Conservation (phyloP, 345 rosid species). For the Melastoma malabathricum region DNA sequence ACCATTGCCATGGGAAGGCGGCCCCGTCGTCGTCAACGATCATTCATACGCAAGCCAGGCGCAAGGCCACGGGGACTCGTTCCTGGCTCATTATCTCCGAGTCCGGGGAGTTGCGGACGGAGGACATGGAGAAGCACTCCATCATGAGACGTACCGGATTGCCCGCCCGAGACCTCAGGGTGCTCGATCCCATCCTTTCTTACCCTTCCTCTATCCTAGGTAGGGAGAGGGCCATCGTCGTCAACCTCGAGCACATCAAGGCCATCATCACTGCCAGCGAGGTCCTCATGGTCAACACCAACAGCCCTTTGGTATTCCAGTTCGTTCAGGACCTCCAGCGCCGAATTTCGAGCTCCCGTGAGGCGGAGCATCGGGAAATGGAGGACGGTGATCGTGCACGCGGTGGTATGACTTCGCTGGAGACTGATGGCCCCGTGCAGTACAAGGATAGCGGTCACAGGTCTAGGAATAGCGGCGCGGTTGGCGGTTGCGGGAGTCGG, state of each 20-base stretch:
- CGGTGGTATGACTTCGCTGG: no score
- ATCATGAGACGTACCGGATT: constrained; percentile 46
- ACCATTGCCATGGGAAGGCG: no score
- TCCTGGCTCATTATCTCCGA: constrained; percentile 30
- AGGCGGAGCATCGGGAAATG: no score
- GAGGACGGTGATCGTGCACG: no score
- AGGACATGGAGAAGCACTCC: constrained; percentile 30
- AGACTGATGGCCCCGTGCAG: no score
- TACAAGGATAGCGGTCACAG: no score
- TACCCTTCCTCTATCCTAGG: constrained; percentile 44
- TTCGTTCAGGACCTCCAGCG: constrained; percentile 27
- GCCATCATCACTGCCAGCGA: constrained; percentile 40
- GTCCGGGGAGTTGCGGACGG: constrained; percentile 16
- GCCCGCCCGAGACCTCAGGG: constrained; percentile 37
- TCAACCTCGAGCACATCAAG: constrained; percentile 40
- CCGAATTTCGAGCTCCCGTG: constrained; percentile 12
- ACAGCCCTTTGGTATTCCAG: constrained; percentile 24
- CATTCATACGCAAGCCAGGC: constrained; percentile 4
- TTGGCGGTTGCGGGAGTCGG: constrained; percentile 5
- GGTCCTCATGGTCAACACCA: constrained; percentile 26
- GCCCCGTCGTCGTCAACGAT: no score
- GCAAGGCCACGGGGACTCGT: constrained; percentile 19
- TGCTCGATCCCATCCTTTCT: constrained; percentile 37
- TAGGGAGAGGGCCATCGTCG: constrained; percentile 34
- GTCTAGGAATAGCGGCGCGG: no score